Percentiles rank a stretch among this genome's conserved stretches.
Evolutionary conservation across 192 early-diverging fungal species (phyloP).

Genomic region (Entrophospora sp.): DNA sequence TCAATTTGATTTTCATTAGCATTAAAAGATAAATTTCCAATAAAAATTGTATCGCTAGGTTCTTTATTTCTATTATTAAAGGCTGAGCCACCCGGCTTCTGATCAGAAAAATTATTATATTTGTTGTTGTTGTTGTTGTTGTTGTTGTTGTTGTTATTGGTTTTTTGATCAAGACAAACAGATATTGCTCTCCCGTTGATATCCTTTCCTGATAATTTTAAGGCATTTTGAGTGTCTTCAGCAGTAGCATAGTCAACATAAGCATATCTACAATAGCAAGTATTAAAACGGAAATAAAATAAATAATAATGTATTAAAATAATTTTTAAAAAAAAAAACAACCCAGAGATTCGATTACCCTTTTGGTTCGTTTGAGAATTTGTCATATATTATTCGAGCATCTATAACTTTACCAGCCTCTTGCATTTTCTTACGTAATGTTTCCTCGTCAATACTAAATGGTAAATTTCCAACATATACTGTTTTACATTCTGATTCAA

Average conservation of each 20-base stretch:
- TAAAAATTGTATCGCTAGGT: slow-evolving; percentile 66
- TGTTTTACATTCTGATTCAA: slow-evolving; percentile 14
- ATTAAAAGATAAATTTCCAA: slow-evolving; percentile 69
- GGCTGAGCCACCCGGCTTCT: no score
- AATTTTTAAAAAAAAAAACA: background rate
- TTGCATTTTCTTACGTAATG: slow-evolving; percentile 49
- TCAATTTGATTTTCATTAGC: slow-evolving; percentile 48
- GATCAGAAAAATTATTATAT: no score
- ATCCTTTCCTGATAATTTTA: slow-evolving; percentile 57
- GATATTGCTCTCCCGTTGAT: slow-evolving; percentile 77
- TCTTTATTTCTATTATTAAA: slow-evolving; percentile 36
- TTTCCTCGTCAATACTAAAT: slow-evolving; percentile 62
- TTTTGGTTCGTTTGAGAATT: slow-evolving; percentile 62
- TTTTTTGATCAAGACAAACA: slow-evolving; percentile 57
- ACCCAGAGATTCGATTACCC: slow-evolving; percentile 44
- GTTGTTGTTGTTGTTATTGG: slow-evolving; percentile 27
- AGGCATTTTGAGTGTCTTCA: slow-evolving; percentile 59
- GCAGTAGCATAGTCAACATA: slow-evolving; percentile 77
- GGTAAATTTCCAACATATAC: slow-evolving; percentile 71
- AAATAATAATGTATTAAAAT: background rate
- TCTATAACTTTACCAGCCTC: slow-evolving; percentile 61
- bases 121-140: slow-evolving; percentile 27
- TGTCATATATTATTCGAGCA: slow-evolving; percentile 71
- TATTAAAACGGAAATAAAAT: background rate
- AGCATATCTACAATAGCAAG: slow-evolving; percentile 52